phyloP scores from a whole-genome alignment of 2,329 filamentous ascomycete species.

The Daldinia eschscholtzii region DNA sequence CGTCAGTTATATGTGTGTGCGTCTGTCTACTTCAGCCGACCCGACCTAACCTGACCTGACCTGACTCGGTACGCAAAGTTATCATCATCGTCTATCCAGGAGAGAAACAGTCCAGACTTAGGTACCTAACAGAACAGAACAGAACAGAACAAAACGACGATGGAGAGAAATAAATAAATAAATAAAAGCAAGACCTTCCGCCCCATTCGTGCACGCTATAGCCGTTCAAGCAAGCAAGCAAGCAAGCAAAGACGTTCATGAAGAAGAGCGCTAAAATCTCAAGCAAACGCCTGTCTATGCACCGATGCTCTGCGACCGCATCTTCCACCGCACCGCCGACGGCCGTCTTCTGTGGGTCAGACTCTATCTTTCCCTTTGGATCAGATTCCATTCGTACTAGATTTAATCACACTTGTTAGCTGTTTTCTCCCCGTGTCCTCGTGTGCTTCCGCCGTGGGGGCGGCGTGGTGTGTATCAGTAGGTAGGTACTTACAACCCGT shows the following conservation, averaged over 20 bases:
- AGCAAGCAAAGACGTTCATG: not conserved
- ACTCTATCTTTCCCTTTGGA: constrained; percentile 68
- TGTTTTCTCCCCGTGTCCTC: not conserved
- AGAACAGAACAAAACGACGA: not conserved
- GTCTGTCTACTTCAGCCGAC: constrained; percentile 2
- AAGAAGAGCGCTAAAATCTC: not conserved
- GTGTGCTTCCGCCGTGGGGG: not conserved
- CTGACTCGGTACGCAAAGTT: not conserved
- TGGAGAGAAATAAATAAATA: too few relatives aligned
- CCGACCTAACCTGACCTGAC: constrained; percentile 4
- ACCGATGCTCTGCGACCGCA: constrained; percentile 41
- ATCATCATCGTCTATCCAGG: constrained; percentile 28
- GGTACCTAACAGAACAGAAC: not conserved
- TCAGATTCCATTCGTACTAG: constrained; percentile 74
- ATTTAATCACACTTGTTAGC: constrained; percentile 25
- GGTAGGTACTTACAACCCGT: constrained; percentile 76
- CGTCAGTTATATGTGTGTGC: not conserved
- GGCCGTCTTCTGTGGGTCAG: constrained; percentile 44
- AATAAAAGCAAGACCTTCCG: too few relatives aligned
- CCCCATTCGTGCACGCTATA: not conserved
- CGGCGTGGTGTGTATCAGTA: not conserved
- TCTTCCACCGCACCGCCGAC: constrained; percentile 27
- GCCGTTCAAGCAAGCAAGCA: not conserved
- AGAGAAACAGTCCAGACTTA: constrained; percentile 7
- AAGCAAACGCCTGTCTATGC: constrained; percentile 37